A percentile compares a stretch with the other conserved stretches of the same genome.
These are phyloP conservation scores for Penicillium mononematosum DNA, from an alignment of 495 filamentous ascomycete genomes.

Conservation along the genomic window DNA sequence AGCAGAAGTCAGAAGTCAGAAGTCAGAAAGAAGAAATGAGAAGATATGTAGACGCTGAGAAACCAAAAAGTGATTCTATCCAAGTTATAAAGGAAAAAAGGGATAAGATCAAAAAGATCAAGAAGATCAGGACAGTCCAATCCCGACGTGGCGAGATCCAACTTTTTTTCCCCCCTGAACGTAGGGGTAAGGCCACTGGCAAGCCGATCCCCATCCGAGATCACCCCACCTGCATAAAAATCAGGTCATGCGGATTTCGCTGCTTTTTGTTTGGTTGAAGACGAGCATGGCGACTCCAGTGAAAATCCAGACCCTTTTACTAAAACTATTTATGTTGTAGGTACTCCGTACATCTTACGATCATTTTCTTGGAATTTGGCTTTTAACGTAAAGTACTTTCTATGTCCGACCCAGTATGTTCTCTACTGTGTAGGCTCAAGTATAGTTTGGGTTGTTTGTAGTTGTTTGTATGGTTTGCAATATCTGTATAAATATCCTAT, in stretches of 20 bases:
- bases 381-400: background rate
- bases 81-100: constrained; percentile 2
- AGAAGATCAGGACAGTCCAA: constrained; percentile 16
- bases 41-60: background rate
- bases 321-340: no score
- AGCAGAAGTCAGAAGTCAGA: background rate
- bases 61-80: background rate
- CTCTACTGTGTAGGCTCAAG: constrained; percentile 16
- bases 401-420: constrained; percentile 1
- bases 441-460: no score
- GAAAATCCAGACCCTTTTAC: background rate
- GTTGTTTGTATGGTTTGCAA: constrained; percentile 3
- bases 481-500: no score
- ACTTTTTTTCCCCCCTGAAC: constrained; percentile 26
- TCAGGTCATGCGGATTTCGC: constrained; percentile 21
- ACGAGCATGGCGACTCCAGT: no score
- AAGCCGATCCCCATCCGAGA: constrained; percentile 37
- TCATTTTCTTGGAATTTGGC: background rate
- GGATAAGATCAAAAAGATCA: background rate
- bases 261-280: constrained; percentile 20
- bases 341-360: background rate
- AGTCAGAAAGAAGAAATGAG: background rate
- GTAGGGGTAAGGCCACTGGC: constrained; percentile 38
- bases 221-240: constrained; percentile 17
- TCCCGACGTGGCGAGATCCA: constrained; percentile 47